Conservation (phyloP, 495 filamentous ascomycete species). For the Talaromyces adpressus region DNA sequence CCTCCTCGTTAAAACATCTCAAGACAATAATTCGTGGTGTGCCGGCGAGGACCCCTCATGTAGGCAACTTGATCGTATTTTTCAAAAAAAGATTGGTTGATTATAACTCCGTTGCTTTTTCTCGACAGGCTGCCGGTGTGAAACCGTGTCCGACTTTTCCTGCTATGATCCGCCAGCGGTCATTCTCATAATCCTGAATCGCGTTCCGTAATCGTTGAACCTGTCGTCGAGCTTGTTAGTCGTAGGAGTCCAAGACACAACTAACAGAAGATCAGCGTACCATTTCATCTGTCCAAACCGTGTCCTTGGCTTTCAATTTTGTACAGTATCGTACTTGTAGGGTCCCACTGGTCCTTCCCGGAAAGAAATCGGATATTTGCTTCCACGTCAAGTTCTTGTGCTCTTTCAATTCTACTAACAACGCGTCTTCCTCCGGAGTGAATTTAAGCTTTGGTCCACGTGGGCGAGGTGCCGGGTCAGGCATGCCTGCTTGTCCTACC, state of each 20-base stretch:
- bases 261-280: constrained; percentile 37
- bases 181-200: constrained; percentile 80
- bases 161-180: constrained; percentile 82
- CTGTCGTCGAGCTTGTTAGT: constrained; percentile 30
- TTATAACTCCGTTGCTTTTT: constrained; percentile 59
- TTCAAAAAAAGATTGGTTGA: not conserved
- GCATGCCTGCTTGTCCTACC: constrained; percentile 79
- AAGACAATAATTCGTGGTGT: not conserved
- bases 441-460: constrained; percentile 84
- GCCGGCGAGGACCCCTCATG: not conserved
- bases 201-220: constrained; percentile 71
- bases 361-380: constrained; percentile 92
- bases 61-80: not conserved
- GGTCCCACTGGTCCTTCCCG: constrained; percentile 78
- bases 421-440: constrained; percentile 77
- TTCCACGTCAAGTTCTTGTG: constrained; percentile 91
- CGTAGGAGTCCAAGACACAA: not conserved
- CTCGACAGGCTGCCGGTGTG: constrained; percentile 75
- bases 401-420: constrained; percentile 84
- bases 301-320: constrained; percentile 85
- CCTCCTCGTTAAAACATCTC: not conserved
- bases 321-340: constrained; percentile 92
- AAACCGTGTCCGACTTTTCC: constrained; percentile 82
- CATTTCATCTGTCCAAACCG: constrained; percentile 87
- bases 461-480: constrained; percentile 64